Base-by-base conservation (phyloP, 139 green algal species). In the Chlorella vulgaris region DNA sequence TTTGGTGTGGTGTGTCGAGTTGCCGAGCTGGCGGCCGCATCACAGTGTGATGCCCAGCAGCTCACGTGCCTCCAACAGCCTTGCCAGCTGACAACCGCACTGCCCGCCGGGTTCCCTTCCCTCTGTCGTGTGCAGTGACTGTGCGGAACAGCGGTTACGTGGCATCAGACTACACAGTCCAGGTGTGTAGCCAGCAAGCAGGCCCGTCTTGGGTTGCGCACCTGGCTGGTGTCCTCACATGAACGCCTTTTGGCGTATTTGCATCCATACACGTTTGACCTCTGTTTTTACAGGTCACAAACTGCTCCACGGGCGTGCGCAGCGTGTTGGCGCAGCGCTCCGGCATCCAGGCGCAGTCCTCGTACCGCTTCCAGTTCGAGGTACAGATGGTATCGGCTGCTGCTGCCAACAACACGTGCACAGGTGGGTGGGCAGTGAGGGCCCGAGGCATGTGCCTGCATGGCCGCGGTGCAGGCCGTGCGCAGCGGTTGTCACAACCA, bases 71-170 rank as follows among this genome's bases (percentile, higher is more conserved):
- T 10, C 33, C 35, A 15, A n/a, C 33, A 8, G 28, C 10, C 60
- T n/a, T 67, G 28, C 2, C 3, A 36, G 2, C 60, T 4, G 8
- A 13, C 66, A 35, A 1, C 36, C 66, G 22, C 36, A 33, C 36
- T 73, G 3, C 31, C 36, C 36, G 22, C 19, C 47, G 13, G 5
- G 55, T n/a, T 28, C 15, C 55, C 8, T 8, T 65, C 18, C 55
- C 5, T 65, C 18, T 58, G 47, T 58, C 18, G 18, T 65, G 15
- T 53, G 73, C 73, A 79, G 73, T 69, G 1, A 60, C 62, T 3
- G 73, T 79, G 10, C 73, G 77, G 28, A 97, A 96, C 81, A 87
- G 60, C 0, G 93, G 93, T 43, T 86, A 43, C 47, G 78, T 95
- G 13, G 26, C 66, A 1, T 77, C 90, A 24, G 80, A 80, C 69